Evolutionary conservation across 108 stramenopile species (phyloP), one percentile per base, ranked within the genome.

Genomic region (Epipyxis sp.): DNA sequence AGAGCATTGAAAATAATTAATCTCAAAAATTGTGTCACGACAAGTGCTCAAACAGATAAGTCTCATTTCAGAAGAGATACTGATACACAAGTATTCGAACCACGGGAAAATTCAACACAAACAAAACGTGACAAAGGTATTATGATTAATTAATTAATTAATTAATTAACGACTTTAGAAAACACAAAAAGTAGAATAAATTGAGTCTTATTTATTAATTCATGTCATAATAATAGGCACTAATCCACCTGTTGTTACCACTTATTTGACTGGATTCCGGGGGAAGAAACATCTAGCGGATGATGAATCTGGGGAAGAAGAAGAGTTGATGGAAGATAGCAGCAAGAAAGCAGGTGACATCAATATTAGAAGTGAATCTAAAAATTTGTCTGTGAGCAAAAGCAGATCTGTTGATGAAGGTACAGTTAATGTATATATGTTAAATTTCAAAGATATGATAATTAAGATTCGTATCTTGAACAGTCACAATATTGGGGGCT

Each of bases 21-120:
- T 61, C 78, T 90, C 25, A 83, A 84, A 1, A 82, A 86, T 1
- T 88, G 82, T 41, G 65, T 41, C 3, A 90, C 90, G 1, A 77
- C 39, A 58, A 45, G 59, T 42, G 46, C 76, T 34, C 90, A 90
- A 77, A 90, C 90, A 1, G 88, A 87, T 44, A 32, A 25, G 13
- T 87, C 86, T 10, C 86, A 87, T 88, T 89, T 88, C 85, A 65
- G 87, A 25, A 79, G 88, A 0, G 86, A 83, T 44, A 83, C 76
- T 69, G 78, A 86, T 1, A 83, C 89, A 1, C 89, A 90, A 67
- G 89, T 82, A 30, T 89, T 85, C 65, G 57, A 82, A n/a, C 87
- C 86, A 10, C 69, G 76, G 0, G 62, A 41, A 10, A 46, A 59
- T 40, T 43, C 65, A 6, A 88, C 87, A 0, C 88, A 89, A 77